These are phyloP conservation scores for sweet orange (Citrus sinensis) DNA, from an alignment of 345 rosid genomes.

Conservation along the genomic window DVS_A1.0 CM039169.1:31862001-31862500, in stretches of 20 bases:
- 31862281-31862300: conserved; percentile 93
- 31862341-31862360: conserved; percentile 79
- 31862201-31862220: conserved; percentile 92
- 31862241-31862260: conserved; percentile 99
- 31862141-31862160: conserved; percentile 94
- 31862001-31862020: not conserved
- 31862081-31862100: conserved; percentile 14
- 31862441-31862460: conserved; percentile 6
- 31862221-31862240: conserved; percentile 97
- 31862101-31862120: conserved; percentile 80
- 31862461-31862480: not conserved
- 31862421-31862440: conserved; percentile 4
- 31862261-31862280: conserved; percentile 97
- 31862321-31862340: conserved; percentile 94
- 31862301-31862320: conserved; percentile 98
- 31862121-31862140: conserved; percentile 98
- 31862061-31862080: not conserved
- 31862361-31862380: conserved; percentile 86
- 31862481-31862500: not conserved
- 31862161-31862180: conserved; percentile 87
- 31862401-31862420: conserved; percentile 24
- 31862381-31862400: conserved; percentile 91
- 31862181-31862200: conserved; percentile 91
- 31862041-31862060: not conserved
- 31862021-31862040: not conserved